Conservation (phyloP, 306 rosid species). For the Crataegus laevigata region DNA sequence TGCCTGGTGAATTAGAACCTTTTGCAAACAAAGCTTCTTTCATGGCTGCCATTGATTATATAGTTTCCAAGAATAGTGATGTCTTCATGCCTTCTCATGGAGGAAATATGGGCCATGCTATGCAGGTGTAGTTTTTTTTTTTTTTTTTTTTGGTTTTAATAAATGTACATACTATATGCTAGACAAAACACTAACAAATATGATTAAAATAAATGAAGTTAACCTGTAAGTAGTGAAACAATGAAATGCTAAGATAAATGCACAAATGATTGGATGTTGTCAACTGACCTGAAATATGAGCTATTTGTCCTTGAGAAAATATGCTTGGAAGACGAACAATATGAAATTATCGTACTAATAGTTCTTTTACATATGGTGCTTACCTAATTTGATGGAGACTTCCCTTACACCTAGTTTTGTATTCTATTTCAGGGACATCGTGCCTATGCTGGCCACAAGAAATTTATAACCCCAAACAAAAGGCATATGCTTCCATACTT, state of each 20-base stretch:
- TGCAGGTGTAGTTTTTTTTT: conserved; percentile 50
- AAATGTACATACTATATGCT: background rate
- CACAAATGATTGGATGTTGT: background rate
- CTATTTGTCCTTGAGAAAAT: background rate
- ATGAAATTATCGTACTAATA: background rate
- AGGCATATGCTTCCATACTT: conserved; percentile 84
- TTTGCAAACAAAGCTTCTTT: conserved; percentile 68
- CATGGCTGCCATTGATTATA: conserved; percentile 92
- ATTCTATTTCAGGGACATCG: conserved; percentile 65
- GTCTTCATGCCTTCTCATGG: conserved; percentile 99
- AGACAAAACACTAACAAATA: background rate
- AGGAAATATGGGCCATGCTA: conserved; percentile 95
- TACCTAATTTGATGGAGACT: background rate
- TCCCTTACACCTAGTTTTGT: background rate
- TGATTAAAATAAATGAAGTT: background rate
- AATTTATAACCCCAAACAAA: conserved; percentile 91
- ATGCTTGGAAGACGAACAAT: background rate
- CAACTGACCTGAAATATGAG: background rate
- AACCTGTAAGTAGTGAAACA: background rate
- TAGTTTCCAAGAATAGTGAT: conserved; percentile 79
- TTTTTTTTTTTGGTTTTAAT: background rate
- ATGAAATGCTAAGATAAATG: background rate
- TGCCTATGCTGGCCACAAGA: conserved; percentile 85
- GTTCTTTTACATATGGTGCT: background rate
- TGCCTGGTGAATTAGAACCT: conserved; percentile 65